These are phyloP conservation scores for Plantago coronopus DNA, from an alignment of 305 asterid species.

Conservation along the genomic window DNA sequence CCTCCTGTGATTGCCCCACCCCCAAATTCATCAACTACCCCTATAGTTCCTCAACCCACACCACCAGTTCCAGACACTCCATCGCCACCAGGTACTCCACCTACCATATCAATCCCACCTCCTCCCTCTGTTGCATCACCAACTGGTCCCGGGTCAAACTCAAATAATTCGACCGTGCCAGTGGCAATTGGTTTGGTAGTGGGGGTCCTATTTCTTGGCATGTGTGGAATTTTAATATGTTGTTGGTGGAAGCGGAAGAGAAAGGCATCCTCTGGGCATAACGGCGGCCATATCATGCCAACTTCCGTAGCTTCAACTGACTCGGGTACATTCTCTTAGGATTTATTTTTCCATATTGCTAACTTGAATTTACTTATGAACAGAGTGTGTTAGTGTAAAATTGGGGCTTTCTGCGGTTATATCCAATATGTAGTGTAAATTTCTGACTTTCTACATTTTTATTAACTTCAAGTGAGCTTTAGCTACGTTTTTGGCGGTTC, in stretches of 20 bases:
- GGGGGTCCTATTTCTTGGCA: slow-evolving; percentile 36
- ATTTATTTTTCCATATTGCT: background rate
- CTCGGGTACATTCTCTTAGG: slow-evolving; percentile 42
- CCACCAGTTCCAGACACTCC: slow-evolving; percentile 32
- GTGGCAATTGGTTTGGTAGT: slow-evolving; percentile 37
- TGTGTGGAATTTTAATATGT: slow-evolving; percentile 40
- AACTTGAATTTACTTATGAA: too few relatives aligned
- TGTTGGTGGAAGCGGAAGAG: slow-evolving; percentile 57
- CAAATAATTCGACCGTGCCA: slow-evolving; percentile 30
- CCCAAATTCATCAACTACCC: slow-evolving; percentile 26
- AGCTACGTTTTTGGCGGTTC: background rate
- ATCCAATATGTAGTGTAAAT: too few relatives aligned
- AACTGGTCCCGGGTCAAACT: slow-evolving; percentile 26
- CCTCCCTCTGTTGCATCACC: slow-evolving; percentile 38
- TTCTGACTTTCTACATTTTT: too few relatives aligned
- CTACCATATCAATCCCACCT: slow-evolving; percentile 24
- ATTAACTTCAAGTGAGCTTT: too few relatives aligned
- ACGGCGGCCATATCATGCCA: slow-evolving; percentile 52
- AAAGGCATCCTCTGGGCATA: slow-evolving; percentile 35
- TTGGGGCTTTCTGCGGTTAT: too few relatives aligned
- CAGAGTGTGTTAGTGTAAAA: too few relatives aligned
- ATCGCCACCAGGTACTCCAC: slow-evolving; percentile 27
- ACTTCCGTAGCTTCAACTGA: slow-evolving; percentile 44
- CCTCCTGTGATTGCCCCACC: slow-evolving; percentile 29
- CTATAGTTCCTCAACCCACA: slow-evolving; percentile 30